Evolutionary conservation across 345 rosid species (phyloP).

Genomic region (Laguncularia racemosa): DNA sequence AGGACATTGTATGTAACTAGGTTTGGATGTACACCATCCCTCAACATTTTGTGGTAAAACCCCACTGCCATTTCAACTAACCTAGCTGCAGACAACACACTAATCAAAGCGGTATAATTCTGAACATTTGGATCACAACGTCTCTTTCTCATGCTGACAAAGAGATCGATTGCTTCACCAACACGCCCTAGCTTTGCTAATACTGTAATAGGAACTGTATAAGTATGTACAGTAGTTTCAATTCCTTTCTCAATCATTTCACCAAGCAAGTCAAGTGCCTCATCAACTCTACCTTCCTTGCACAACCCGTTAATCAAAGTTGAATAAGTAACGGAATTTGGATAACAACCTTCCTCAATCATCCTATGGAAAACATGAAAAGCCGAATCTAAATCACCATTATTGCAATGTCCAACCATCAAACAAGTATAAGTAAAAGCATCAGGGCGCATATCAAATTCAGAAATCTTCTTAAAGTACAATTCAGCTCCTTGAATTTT

Average conservation of each 20-base stretch:
- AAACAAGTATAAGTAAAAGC: constrained; percentile 48
- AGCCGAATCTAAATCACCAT: constrained; percentile 34
- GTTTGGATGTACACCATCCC: constrained; percentile 38
- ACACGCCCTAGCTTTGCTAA: constrained; percentile 46
- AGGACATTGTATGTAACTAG: constrained; percentile 47
- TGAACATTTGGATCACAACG: constrained; percentile 47
- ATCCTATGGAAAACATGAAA: constrained; percentile 43
- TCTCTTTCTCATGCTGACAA: constrained; percentile 33
- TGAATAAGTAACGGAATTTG: constrained; percentile 51
- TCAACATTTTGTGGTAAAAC: constrained; percentile 49
- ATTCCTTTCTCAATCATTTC: constrained; percentile 50
- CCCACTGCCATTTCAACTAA: constrained; percentile 49
- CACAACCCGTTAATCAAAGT: constrained; percentile 53
- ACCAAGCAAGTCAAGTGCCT: constrained; percentile 43
- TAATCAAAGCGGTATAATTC: constrained; percentile 49
- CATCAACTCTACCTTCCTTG: constrained; percentile 38
- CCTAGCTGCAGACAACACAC: constrained; percentile 35
- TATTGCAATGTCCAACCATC: constrained; percentile 64
- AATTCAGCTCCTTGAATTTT: constrained; percentile 42
- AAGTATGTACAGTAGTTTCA: constrained; percentile 42
- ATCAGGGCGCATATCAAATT: constrained; percentile 41
- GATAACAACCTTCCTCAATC: constrained; percentile 49
- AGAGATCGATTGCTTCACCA: constrained; percentile 39
- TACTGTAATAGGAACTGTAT: constrained; percentile 41
- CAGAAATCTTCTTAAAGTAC: constrained; percentile 35